Percentiles rank a stretch among this genome's conserved stretches.
Conservation (phyloP, 83 land plant species). For the Picea engelmannii region DNA sequence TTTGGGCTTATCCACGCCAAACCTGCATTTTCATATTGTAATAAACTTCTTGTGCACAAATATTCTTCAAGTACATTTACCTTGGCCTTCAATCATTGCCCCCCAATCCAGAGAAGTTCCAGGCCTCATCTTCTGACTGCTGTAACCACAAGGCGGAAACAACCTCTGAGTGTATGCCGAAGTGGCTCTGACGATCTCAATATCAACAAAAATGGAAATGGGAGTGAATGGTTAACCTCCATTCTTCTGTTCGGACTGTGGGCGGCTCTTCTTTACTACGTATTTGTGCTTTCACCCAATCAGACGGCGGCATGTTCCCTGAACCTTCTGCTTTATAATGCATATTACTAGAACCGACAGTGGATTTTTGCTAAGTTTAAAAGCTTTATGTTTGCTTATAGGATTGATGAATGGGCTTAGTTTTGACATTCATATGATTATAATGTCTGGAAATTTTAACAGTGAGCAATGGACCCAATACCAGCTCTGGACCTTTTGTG, state of each 20-base stretch:
- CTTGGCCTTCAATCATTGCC: no score
- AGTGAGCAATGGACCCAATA: neutral
- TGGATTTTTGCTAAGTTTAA: neutral
- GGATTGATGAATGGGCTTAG: neutral
- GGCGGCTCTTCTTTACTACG: slow-evolving; percentile 68
- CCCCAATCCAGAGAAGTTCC: no score
- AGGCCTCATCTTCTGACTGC: no score
- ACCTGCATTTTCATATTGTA: no score
- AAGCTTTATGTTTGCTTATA: neutral
- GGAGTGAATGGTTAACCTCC: slow-evolving; percentile 61
- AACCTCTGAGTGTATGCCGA: neutral
- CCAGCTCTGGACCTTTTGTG: neutral
- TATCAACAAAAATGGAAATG: slow-evolving; percentile 22
- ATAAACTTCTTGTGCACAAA: no score
- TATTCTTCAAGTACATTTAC: no score
- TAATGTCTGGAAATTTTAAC: neutral
- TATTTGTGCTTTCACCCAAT: slow-evolving; percentile 61
- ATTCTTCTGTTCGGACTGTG: slow-evolving; percentile 58
- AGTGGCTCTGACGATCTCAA: neutral
- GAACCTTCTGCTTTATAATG: neutral
- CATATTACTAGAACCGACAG: neutral
- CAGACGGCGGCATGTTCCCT: slow-evolving; percentile 62
- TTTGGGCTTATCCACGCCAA: no score
- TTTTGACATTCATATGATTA: neutral
- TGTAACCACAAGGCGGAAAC: neutral